A percentile compares a stretch with the other conserved stretches of the same genome.
phyloP scores from a whole-genome alignment of 1,284 basidiomycete species.

The Cryptococcus depauperatus region DNA sequence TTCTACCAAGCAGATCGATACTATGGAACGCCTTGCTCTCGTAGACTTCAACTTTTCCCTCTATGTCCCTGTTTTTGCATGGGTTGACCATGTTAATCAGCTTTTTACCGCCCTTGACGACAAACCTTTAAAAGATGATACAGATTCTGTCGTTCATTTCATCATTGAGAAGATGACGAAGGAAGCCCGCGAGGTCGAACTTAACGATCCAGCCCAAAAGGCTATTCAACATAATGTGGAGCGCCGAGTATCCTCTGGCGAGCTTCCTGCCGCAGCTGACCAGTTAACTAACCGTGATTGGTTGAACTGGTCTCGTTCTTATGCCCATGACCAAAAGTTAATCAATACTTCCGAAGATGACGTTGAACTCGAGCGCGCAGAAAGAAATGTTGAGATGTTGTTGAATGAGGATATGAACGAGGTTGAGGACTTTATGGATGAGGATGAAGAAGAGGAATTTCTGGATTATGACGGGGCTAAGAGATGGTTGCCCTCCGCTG shows the following conservation, averaged over 20 bases:
- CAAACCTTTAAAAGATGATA: constrained; percentile 9
- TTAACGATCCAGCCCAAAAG: constrained; percentile 8
- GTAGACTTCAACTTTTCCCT: constrained; percentile 28
- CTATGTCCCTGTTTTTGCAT: constrained; percentile 22
- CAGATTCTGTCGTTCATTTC: constrained; percentile 9
- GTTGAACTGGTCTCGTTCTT: constrained; percentile 15
- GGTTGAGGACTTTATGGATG: constrained; percentile 12
- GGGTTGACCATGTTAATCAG: constrained; percentile 27
- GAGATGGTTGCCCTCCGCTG: constrained; percentile 19
- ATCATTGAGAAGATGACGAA: constrained; percentile 18
- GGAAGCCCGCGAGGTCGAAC: constrained; percentile 20
- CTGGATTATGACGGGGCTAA: constrained; percentile 31
- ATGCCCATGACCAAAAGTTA: constrained; percentile 5
- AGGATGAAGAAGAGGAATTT: constrained; percentile 25
- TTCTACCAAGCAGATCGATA: constrained; percentile 26
- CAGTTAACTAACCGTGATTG: constrained; percentile 20
- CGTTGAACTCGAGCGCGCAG: constrained; percentile 15
- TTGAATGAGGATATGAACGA: constrained; percentile 14
- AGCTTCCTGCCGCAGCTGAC: constrained; percentile 18
- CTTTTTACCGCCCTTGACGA: constrained; percentile 13
- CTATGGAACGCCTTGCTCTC: constrained; percentile 30
- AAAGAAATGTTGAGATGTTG: constrained; percentile 15
- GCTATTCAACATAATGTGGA: neutral
- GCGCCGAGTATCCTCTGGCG: constrained; percentile 7
- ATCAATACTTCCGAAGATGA: constrained; percentile 6